These are phyloP conservation scores for Lactarius psammicola DNA, from an alignment of 768 basidiomycete genomes.

Conservation along the genomic window DNA sequence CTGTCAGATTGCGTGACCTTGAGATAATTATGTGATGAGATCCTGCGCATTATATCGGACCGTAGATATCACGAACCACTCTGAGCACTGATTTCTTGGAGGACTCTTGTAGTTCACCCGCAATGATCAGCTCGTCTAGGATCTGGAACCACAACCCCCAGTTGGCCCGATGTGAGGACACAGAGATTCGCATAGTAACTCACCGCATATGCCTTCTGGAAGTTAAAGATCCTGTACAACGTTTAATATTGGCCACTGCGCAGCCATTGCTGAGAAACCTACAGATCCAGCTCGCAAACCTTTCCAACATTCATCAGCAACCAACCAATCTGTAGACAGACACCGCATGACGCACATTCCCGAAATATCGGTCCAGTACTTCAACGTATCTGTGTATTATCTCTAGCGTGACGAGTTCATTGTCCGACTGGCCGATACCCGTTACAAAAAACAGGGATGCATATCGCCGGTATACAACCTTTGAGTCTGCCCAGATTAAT, in stretches of 20 bases:
- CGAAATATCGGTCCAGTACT: slow-evolving; percentile 80
- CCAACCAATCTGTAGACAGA: not conserved
- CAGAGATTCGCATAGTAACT: not conserved
- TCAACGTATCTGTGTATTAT: slow-evolving; percentile 94
- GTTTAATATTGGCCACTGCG: slow-evolving; percentile 14
- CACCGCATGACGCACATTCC: slow-evolving; percentile 60
- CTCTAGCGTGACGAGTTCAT: slow-evolving; percentile 89
- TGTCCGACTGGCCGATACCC: slow-evolving; percentile 79
- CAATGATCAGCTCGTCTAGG: slow-evolving; percentile 89
- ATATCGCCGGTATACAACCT: slow-evolving; percentile 94
- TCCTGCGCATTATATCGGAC: not conserved
- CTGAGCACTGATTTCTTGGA: slow-evolving; percentile 71
- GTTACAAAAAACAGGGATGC: slow-evolving; percentile 95
- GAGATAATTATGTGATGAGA: slow-evolving; percentile 1
- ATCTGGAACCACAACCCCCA: slow-evolving; percentile 45
- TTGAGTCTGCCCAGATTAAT: slow-evolving; percentile 49
- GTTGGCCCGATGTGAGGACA: not conserved
- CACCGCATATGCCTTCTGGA: slow-evolving; percentile 92
- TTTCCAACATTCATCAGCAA: slow-evolving; percentile 33
- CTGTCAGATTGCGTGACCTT: slow-evolving; percentile 84
- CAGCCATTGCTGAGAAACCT: slow-evolving; percentile 31
- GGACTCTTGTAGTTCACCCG: slow-evolving; percentile 92
- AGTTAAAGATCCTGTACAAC: slow-evolving; percentile 84
- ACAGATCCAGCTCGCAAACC: slow-evolving; percentile 95
- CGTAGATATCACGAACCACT: slow-evolving; percentile 42